A percentile compares a stretch with the other conserved stretches of the same genome.
These are phyloP conservation scores for Xylariaceae sp. DNA, from an alignment of 2,329 filamentous ascomycete species.

Conservation along the genomic window DNA sequence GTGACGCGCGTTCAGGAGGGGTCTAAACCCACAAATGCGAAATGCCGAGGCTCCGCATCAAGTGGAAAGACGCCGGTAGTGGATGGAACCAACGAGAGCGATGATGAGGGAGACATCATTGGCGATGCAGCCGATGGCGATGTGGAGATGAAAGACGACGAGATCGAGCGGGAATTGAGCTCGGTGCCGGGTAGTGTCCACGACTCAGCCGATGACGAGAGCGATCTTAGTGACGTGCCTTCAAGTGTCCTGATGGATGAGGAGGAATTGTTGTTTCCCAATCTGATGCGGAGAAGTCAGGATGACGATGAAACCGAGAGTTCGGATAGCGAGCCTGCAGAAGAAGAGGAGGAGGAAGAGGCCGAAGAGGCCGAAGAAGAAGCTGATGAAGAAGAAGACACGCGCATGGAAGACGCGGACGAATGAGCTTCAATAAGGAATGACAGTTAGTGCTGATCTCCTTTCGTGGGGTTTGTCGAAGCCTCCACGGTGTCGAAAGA, in stretches of 20 bases:
- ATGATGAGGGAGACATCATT: slow-evolving; percentile 36
- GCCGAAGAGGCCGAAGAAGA: slow-evolving; percentile 9
- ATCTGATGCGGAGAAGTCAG: slow-evolving; percentile 35
- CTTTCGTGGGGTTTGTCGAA: too few species aligned
- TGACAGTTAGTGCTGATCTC: too few species aligned
- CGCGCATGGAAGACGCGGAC: too few species aligned
- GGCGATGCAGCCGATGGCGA: slow-evolving; percentile 27
- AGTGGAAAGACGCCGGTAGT: slow-evolving; percentile 43
- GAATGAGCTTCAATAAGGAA: too few species aligned
- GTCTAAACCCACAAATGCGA: slow-evolving; percentile 39
- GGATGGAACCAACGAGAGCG: slow-evolving; percentile 25
- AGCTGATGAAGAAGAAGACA: not conserved
- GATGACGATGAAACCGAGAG: slow-evolving; percentile 10
- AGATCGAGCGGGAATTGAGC: slow-evolving; percentile 34
- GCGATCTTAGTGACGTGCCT: slow-evolving; percentile 62
- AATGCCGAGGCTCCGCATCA: slow-evolving; percentile 48
- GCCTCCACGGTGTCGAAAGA: too few species aligned
- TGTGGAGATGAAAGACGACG: slow-evolving; percentile 43
- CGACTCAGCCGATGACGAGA: slow-evolving; percentile 64
- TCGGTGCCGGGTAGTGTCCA: slow-evolving; percentile 57
- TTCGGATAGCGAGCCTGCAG: slow-evolving; percentile 11
- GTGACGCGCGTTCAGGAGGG: slow-evolving; percentile 48
- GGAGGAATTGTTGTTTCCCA: slow-evolving; percentile 51
- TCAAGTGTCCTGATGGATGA: slow-evolving; percentile 42
- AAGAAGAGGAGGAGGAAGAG: slow-evolving; percentile 5